Evolutionary conservation across 2,329 filamentous ascomycete genomes (phyloP), one percentile per base, ranked within the genome.

Genomic region (Helotiales sp.): DNA sequence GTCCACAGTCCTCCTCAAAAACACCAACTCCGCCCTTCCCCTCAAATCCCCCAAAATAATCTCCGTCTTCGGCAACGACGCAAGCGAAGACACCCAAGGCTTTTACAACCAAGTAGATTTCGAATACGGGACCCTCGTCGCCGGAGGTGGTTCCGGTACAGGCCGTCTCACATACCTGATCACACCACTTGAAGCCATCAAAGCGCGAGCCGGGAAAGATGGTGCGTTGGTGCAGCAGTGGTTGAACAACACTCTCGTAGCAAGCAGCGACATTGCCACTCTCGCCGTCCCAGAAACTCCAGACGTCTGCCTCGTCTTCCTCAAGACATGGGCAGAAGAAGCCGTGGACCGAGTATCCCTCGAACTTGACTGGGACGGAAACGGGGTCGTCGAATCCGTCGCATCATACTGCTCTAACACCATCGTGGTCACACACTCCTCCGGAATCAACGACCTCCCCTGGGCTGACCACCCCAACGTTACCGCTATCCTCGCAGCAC

Each of bases 401-500:
- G 80, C 81, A 79, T 71, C 83, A 4, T 76, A 89, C 59, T 80
- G 65, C 55, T 61, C 57, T 61, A 89, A 87, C 72, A 91, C 88
- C 0, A 82, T 91, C 15, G 88, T 90, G 0, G 79, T 89, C 0
- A 81, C 90, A 10, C 87, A 91, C 77, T 89, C 89, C 61, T 86
- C 86, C 0, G 88, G 88, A 52, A 64, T 66, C 55, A 89, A 91
- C 80, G 91, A 88, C 20, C 83, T 92, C 47, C 0, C 79, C 84
- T 20, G 81, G 87, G 0, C 77, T 88, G 88, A 94, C 52, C 80
- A 92, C 0, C 88, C 91, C 0, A 88, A 87, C 30, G 87, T 97
- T 69, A 93, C 93, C 75, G 89, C 91, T 0, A 88, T 96, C 0
- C 77, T 97, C 1, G 84, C 94, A 52, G 92, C 92, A 11, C 91